Evolutionary conservation across 2,329 filamentous ascomycete genomes (phyloP).

Genomic region (Coleophoma cylindrospora): DNA sequence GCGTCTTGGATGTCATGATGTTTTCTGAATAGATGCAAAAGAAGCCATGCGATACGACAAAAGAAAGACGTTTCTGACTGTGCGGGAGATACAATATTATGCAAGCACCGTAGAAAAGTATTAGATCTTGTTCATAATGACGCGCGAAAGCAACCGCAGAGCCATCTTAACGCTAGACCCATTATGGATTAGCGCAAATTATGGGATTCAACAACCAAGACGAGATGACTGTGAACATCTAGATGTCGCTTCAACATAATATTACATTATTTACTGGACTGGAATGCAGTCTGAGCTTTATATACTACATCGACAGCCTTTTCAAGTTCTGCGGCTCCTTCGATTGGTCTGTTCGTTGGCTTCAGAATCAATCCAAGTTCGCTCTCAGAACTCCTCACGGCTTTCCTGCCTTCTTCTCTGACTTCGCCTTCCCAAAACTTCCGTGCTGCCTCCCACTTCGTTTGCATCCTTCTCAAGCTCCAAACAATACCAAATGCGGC

Average conservation of each 20-base stretch:
- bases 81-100: background rate
- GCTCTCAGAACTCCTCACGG: conserved; percentile 50
- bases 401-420: conserved; percentile 61
- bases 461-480: conserved; percentile 55
- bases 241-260: background rate
- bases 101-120: conserved; percentile 1
- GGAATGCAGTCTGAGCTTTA: conserved; percentile 13
- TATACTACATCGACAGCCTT: conserved; percentile 14
- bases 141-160: background rate
- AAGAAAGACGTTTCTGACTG: conserved; percentile 5
- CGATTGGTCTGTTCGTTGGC: conserved; percentile 4
- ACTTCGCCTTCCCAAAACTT: conserved; percentile 61
- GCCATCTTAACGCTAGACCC: no score
- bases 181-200: background rate
- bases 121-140: background rate
- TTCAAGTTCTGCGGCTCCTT: conserved; percentile 13
- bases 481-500: conserved; percentile 56
- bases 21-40: conserved; percentile 1
- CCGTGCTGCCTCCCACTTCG: conserved; percentile 56
- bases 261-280: conserved; percentile 11
- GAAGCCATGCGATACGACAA: conserved; percentile 6
- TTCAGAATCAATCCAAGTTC: conserved; percentile 43
- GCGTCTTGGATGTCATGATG: conserved; percentile 7
- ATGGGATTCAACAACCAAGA: no score
- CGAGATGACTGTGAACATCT: no score